Base-by-base conservation (phyloP, 2,329 filamentous ascomycete genomes). In the Cytospora mali region DNA sequence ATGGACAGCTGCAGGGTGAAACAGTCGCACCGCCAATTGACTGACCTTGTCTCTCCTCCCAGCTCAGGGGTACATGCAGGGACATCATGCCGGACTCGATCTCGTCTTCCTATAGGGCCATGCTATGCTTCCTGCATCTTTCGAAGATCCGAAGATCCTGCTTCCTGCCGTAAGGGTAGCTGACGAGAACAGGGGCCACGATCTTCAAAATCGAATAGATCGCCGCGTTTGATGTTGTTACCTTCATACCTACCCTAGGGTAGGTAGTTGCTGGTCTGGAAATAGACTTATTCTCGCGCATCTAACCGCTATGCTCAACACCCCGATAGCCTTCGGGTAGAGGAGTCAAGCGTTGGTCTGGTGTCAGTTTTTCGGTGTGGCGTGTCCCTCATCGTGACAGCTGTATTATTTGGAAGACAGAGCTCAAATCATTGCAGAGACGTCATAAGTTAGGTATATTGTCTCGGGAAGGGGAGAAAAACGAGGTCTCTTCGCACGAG, bases 121-220 rank as follows among this genome's bases (percentile, higher is more conserved):
- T 70, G 1, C 75, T 76, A 2, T 77, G 77, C 27, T 71, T 69
- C 62, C 73, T 72, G 66, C 81, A 78, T 56, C 71, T 72, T 62
- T 75, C 73, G 68, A 82, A 80, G 0, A 25, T 74, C 69, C 4
- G 66, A 68, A 55, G 80, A 83, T 1, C 77, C 77, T 4, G 74
- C 69, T 9, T 68, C 69, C 23, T 53, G 52, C 54, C 75, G 72
- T 14, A n/a, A n/a, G n/a, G n/a, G n/a, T n/a, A 81, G 68, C 31
- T 72, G 76, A 27, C 75, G 71, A 54, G 79, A 68, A 59, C 77
- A 79, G 66, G 82, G 69, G 56, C 81, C 77, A 27, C 80, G 73
- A 64, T 83, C n/a, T n/a, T n/a, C 79, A 64, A 82, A 81, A 67
- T 81, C 74, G 50, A 81, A 64, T 67, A 81, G 73, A 60, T 70